These are phyloP conservation scores for Oryza longistaminata DNA, from an alignment of 176 grass and related monocot genomes.

Conservation along the genomic window DNA sequence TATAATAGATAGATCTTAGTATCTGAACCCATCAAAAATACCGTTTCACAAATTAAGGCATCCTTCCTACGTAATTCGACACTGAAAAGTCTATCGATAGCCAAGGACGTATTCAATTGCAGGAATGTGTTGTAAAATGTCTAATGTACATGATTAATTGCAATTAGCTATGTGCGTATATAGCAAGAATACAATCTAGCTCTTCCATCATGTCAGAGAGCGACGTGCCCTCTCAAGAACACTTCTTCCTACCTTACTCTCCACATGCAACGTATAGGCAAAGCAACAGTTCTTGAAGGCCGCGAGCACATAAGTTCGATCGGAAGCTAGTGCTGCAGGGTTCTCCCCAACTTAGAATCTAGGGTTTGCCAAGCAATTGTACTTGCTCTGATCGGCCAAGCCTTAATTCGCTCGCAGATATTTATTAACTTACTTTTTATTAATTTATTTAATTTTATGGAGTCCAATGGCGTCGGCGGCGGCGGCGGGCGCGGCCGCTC, in stretches of 20 bases:
- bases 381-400: background rate
- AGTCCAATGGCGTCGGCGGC: conserved; percentile 21
- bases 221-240: conserved; percentile 13
- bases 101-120: too few species aligned
- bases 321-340: background rate
- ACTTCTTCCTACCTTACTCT: conserved; percentile 10
- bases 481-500: conserved; percentile 7
- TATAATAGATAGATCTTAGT: too few species aligned
- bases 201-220: conserved; percentile 33
- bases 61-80: too few species aligned
- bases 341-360: background rate
- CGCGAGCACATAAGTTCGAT: background rate
- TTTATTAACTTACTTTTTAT: conserved; percentile 42
- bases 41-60: too few species aligned
- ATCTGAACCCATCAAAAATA: too few species aligned
- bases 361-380: conserved; percentile 18
- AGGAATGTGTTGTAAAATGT: background rate
- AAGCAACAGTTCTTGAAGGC: conserved; percentile 9
- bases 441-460: conserved; percentile 40
- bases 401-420: conserved; percentile 23
- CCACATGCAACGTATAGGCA: background rate
- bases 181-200: background rate
- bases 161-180: background rate
- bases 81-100: too few species aligned
- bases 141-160: background rate